Percentiles rank a stretch among this genome's conserved stretches.
phyloP scores from a whole-genome alignment of 2,329 filamentous ascomycete species.

The Neurospora crassa region DNA sequence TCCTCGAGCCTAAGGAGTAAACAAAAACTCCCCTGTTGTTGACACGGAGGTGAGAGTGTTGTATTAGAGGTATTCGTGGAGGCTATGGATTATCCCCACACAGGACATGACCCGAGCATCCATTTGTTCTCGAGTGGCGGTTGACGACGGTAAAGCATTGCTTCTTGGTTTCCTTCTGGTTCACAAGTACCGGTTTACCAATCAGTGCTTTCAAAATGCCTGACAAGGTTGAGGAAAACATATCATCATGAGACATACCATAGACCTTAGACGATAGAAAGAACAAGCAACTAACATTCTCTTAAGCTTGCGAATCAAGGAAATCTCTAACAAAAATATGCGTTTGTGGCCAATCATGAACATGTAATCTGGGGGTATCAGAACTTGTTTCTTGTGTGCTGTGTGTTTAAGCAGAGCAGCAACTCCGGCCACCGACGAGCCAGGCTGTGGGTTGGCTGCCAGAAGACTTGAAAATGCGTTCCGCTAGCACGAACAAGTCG shows the following conservation, averaged over 20 bases:
- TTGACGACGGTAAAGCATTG: background rate
- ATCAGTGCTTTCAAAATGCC: background rate
- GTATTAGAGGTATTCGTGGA: background rate
- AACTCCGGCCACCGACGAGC: background rate
- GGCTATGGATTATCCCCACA: background rate
- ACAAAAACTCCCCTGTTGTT: background rate
- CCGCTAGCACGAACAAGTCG: slow-evolving; percentile 18
- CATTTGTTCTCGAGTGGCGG: background rate
- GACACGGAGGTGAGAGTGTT: background rate
- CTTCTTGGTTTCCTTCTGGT: background rate
- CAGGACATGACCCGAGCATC: background rate
- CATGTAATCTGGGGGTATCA: background rate
- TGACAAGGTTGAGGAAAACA: background rate
- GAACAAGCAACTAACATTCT: background rate
- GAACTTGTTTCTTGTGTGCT: background rate
- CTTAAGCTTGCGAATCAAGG: background rate
- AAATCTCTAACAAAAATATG: background rate
- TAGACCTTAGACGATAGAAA: background rate
- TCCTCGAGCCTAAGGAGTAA: slow-evolving; percentile 24
- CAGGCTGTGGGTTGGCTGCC: background rate
- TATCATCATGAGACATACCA: background rate
- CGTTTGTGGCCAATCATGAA: background rate
- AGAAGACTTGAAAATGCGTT: background rate
- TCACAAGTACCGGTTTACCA: background rate
- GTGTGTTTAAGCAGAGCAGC: background rate